Conservation (phyloP, 2,329 filamentous ascomycete species). For the Xylariaceae sp. region DNA sequence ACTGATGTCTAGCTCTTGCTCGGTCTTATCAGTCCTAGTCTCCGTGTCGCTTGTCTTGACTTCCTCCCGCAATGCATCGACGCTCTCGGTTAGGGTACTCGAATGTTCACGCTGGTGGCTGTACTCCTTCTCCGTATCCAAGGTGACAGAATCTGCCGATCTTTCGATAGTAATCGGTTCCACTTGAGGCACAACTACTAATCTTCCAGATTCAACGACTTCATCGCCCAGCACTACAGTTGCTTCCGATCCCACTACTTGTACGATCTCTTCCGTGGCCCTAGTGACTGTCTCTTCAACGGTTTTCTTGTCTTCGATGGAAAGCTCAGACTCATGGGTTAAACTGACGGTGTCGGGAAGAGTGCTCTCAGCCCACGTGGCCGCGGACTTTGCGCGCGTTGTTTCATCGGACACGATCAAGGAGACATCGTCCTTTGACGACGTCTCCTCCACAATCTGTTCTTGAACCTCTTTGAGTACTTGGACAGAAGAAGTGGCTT, state of each 20-base stretch:
- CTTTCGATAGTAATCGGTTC: slow-evolving; percentile 15
- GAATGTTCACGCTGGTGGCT: slow-evolving; percentile 12
- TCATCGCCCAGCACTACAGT: slow-evolving; percentile 1
- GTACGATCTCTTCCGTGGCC: neutral
- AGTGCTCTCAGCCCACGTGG: slow-evolving; percentile 6
- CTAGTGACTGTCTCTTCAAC: slow-evolving; percentile 3
- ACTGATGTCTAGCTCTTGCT: slow-evolving; percentile 4
- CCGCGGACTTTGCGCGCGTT: slow-evolving; percentile 4
- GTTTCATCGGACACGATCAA: slow-evolving; percentile 4
- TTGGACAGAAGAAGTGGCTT: neutral
- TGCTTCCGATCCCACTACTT: slow-evolving; percentile 10
- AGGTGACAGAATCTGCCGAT: slow-evolving; percentile 12
- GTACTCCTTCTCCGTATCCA: slow-evolving; percentile 21
- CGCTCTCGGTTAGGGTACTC: slow-evolving; percentile 8
- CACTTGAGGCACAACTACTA: slow-evolving; percentile 1
- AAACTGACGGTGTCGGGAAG: slow-evolving; percentile 16
- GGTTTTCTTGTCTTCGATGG: slow-evolving; percentile 20
- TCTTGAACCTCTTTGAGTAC: slow-evolving; percentile 11
- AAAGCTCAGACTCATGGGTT: slow-evolving; percentile 25
- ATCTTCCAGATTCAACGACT: slow-evolving; percentile 7
- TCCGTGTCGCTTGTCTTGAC: slow-evolving; percentile 9
- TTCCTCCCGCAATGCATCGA: slow-evolving; percentile 3
- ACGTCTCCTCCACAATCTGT: slow-evolving; percentile 7
- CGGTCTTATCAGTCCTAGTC: slow-evolving; percentile 5
- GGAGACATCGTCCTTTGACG: slow-evolving; percentile 2